Conservation (phyloP, 768 basidiomycete species). For the Mycena polygramma region DNA sequence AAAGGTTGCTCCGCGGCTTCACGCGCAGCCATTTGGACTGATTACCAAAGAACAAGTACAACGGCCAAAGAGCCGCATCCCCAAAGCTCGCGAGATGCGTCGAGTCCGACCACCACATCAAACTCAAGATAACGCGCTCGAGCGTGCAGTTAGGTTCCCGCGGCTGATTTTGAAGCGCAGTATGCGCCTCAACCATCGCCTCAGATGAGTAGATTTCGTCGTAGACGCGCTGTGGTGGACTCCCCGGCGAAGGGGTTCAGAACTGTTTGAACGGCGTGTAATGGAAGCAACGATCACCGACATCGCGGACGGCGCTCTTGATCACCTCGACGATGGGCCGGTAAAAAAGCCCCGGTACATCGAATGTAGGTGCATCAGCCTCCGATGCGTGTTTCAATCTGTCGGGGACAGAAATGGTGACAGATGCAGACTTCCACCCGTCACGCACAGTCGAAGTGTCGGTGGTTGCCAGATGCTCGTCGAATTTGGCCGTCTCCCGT, state of each 20-base stretch:
- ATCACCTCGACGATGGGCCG: not conserved
- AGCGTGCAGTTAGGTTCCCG: slow-evolving; percentile 11
- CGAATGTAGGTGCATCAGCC: not conserved
- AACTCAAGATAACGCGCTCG: slow-evolving; percentile 32
- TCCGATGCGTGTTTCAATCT: not conserved
- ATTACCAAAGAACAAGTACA: not conserved
- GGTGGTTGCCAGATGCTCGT: slow-evolving; percentile 6
- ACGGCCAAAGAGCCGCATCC: slow-evolving; percentile 31
- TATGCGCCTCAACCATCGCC: not conserved
- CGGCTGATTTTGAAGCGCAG: not conserved
- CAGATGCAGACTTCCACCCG: slow-evolving; percentile 32
- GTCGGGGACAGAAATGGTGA: slow-evolving; percentile 37
- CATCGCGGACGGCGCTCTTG: not conserved
- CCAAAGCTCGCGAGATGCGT: slow-evolving; percentile 43
- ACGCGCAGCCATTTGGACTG: not conserved
- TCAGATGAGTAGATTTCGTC: not conserved
- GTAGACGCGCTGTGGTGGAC: not conserved
- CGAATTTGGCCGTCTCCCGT: slow-evolving; percentile 34
- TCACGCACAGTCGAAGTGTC: slow-evolving; percentile 19
- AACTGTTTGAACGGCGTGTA: slow-evolving; percentile 5
- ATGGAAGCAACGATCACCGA: not conserved
- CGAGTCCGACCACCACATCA: slow-evolving; percentile 43
- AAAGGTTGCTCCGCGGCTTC: not conserved
- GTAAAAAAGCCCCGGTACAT: slow-evolving; percentile 7
- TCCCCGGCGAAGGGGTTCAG: not conserved